Base-by-base conservation (phyloP, 208 protist genomes). In the Leishmania braziliensis region DNA sequence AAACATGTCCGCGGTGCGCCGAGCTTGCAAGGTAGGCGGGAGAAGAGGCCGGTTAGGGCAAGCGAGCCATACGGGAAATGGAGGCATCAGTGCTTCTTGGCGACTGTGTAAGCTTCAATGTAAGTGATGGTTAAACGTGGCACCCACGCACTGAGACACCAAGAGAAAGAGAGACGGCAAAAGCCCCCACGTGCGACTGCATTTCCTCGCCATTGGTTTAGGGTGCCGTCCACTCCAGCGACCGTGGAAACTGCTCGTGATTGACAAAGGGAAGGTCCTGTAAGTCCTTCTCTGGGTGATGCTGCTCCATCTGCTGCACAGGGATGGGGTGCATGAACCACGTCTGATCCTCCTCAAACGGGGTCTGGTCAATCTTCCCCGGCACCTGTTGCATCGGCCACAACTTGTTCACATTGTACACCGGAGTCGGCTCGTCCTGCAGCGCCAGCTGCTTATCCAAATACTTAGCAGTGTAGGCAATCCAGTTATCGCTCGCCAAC, bases 261-360 rank as follows among this genome's bases (percentile, higher is more conserved):
- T 98, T 98, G 66, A 97, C 78, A 77, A 96, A 96, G 0, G 95
- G 95, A 2, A 97, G 82, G 74, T 98, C 95, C 82, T 97, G 93
- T 46, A 96, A 50, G 66, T 96, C 90, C 85, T 96, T 97, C 77
- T 98, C 95, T 0, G 92, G 92, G 77, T 95, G 86, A 80, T 96
- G 91, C 80, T 90, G 88, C 86, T 93, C 86, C 90, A 95, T 88
- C 68, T 96, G 91, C 54, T 97, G 93, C 51, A 98, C 93, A 5
- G 95, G 93, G 74, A 97, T 96, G 5, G 90, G 93, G 68, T 96
- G 90, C 53, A 95, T 81, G 36, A 98, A 79, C 93, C 95, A 98
- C 43, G 95, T 97, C 75, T 98, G 95, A 78, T 98, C 95, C 80
- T 98, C 95, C 82, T 95, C 93, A 54, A 96, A 98, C 18, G 93